phyloP scores from a whole-genome alignment of 1,139 yeast genomes.

The Arxiozyma heterogenica region DNA sequence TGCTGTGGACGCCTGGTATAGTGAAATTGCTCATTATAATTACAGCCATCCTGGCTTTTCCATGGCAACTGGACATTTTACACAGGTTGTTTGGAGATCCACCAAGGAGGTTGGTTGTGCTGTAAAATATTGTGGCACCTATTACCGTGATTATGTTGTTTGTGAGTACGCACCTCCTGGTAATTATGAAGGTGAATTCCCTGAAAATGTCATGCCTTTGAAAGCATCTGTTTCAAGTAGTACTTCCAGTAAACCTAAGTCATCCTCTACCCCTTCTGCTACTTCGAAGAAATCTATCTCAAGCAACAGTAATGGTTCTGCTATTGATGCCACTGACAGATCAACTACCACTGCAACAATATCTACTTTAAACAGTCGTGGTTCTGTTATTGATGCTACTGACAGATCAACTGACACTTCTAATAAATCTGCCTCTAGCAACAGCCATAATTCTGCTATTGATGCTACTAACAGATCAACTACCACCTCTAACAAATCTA shows the following conservation, averaged over 20 bases:
- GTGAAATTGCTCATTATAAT: constrained; percentile 45
- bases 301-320: not conserved
- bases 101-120: constrained; percentile 56
- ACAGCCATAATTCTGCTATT: no score
- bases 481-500: no score
- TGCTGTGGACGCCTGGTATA: constrained; percentile 56
- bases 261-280: not conserved
- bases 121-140: constrained; percentile 39
- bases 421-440: no score
- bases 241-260: not conserved
- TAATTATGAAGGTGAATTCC: constrained; percentile 39
- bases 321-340: no score
- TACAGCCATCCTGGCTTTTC: constrained; percentile 33
- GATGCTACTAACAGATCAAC: no score
- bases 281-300: not conserved
- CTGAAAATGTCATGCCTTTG: constrained; percentile 39
- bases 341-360: not conserved
- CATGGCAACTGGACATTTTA: constrained; percentile 47
- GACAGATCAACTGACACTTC: no score
- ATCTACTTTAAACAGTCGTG: not conserved
- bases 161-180: constrained; percentile 63
- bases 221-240: not conserved
- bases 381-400: no score
- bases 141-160: constrained; percentile 46
- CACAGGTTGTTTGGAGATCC: constrained; percentile 59